Evolutionary conservation across 2,329 filamentous ascomycete species (phyloP), one percentile per base, ranked within the genome.

Genomic region (Phialemoniopsis sp.): DNA sequence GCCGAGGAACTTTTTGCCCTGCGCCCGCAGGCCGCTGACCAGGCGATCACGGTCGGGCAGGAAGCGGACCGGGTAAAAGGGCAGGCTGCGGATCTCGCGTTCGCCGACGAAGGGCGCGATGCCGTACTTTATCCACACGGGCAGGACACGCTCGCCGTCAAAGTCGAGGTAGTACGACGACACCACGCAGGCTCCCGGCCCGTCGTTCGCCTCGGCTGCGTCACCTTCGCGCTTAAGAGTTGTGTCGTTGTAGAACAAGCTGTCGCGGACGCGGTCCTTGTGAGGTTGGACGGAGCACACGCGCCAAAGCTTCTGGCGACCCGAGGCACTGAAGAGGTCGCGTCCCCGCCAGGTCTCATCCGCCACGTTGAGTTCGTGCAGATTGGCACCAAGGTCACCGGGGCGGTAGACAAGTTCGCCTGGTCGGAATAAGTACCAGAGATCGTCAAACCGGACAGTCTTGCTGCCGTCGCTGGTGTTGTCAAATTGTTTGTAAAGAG

Each of bases 111-210:
- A 70, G 0, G 52, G 51, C 28, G 58, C 45, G 13, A 69, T 57
- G 31, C 55, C 50, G 28, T 68, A 66, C 26, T 50, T 55, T 37
- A 60, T 57, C 8, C 54, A 56, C 13, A 67, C 63, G 0, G 63
- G 57, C 1, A 63, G 63, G 34, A 59, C 67, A 8, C 50, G 45
- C 12, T 49, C 56, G 1, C 66, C 66, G 13, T 68, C 62, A 41
- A 66, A 59, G 34, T 69, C 65, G 29, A 69, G 60, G 46, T 67
- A 66, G 42, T 68, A 68, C 8, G 60, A 58, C 14, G 17, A 19
- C 32, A 19, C n/a, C 9, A 34, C 13, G 21, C 21, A 26, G 21
- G 21, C 21, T 10, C 21, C 21, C 10, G 21, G 21, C 21, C 21
- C 21, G 21, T 26, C 21, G 21, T 26, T 10, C 6, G 21, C 21